A percentile compares a stretch with the other conserved stretches of the same genome.
Evolutionary conservation across 495 filamentous ascomycete species (phyloP).

Genomic region (Tuber umbilicatum): DNA sequence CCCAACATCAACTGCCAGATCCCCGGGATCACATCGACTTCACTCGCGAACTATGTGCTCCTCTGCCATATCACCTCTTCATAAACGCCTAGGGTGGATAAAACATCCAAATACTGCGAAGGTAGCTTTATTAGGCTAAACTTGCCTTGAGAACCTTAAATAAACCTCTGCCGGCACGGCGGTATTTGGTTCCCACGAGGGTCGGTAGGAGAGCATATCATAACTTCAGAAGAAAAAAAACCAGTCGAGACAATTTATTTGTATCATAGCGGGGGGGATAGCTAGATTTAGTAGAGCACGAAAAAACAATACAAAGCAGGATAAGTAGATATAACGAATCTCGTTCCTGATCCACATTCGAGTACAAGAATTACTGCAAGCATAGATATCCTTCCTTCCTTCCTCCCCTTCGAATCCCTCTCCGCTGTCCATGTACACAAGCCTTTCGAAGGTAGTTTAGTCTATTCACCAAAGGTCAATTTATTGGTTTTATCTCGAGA

Average conservation of each 20-base stretch:
- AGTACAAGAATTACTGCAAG: background rate
- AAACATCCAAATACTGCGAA: background rate
- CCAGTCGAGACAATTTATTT: background rate
- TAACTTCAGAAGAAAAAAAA: background rate
- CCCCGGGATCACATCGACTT: background rate
- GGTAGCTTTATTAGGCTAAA: background rate
- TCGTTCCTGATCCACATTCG: background rate
- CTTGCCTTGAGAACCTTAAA: background rate
- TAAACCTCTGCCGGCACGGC: background rate
- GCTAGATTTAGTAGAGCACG: background rate
- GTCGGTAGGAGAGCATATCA: background rate
- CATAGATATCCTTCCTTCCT: background rate
- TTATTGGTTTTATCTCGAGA: background rate
- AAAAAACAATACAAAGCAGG: background rate
- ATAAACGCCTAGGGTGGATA: constrained; percentile 9
- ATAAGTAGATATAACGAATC: background rate
- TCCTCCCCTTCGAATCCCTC: background rate
- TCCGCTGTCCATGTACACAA: background rate
- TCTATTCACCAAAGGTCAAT: background rate
- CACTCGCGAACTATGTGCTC: background rate
- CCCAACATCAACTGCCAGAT: background rate
- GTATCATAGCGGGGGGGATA: background rate
- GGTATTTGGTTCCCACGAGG: background rate
- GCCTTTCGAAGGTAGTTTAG: background rate
- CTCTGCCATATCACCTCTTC: background rate